Conservation (phyloP, 371 early-diverging fungal genomes). For the Smittium mucronatum region DNA sequence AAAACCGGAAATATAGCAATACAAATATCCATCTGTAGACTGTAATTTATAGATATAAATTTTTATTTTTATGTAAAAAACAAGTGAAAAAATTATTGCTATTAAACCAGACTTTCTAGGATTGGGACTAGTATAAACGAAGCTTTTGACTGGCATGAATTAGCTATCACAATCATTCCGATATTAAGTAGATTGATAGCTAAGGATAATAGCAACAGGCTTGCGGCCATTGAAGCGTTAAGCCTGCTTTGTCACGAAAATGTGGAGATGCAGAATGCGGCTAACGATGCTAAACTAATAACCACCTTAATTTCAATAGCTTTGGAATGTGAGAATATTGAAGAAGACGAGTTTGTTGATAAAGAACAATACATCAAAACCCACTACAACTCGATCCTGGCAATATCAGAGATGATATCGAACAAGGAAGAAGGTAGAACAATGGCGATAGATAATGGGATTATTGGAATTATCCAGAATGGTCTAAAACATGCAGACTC, state of each 20-base stretch:
- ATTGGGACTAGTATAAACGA: background rate
- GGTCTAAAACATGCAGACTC: slow-evolving; percentile 22
- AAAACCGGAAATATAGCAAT: background rate
- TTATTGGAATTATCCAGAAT: slow-evolving; percentile 17
- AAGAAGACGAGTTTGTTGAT: slow-evolving; percentile 27
- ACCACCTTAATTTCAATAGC: slow-evolving; percentile 16
- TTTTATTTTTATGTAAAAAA: background rate
- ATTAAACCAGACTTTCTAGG: slow-evolving; percentile 4
- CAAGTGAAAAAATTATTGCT: background rate
- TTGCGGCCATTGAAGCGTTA: slow-evolving; percentile 22
- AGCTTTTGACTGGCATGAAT: background rate
- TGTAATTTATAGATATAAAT: no score
- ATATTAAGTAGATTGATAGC: slow-evolving; percentile 21
- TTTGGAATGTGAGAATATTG: slow-evolving; percentile 16
- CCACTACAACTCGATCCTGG: slow-evolving; percentile 9
- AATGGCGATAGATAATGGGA: slow-evolving; percentile 20
- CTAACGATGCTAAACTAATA: slow-evolving; percentile 23
- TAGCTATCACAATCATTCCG: slow-evolving; percentile 20
- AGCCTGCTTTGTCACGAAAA: slow-evolving; percentile 32
- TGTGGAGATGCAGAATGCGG: slow-evolving; percentile 27
- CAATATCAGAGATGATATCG: slow-evolving; percentile 22
- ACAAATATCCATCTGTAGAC: slow-evolving; percentile 6
- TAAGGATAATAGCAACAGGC: slow-evolving; percentile 3
- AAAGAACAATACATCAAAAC: slow-evolving; percentile 3
- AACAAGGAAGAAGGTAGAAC: slow-evolving; percentile 24